A percentile compares a stretch with the other conserved stretches of the same genome.
These are phyloP conservation scores for Penicillium robsamsonii DNA, from an alignment of 495 filamentous ascomycete species.

Conservation along the genomic window DNA sequence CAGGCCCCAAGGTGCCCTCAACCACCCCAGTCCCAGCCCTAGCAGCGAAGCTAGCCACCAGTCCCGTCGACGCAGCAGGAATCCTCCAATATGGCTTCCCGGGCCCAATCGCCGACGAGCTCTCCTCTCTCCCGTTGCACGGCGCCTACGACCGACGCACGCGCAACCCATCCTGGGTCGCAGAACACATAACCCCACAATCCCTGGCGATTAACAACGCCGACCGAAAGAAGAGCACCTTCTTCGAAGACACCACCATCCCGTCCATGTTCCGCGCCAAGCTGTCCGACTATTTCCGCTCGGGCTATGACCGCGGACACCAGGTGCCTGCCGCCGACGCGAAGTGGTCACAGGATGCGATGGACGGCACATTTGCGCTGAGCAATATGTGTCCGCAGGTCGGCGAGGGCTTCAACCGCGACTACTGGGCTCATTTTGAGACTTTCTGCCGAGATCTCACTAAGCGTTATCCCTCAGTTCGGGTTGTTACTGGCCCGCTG, in stretches of 20 bases:
- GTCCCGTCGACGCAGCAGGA: constrained; percentile 79
- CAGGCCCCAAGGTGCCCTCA: constrained; percentile 22
- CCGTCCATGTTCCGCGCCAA: constrained; percentile 86
- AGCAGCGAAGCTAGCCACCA: constrained; percentile 34
- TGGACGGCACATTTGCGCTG: constrained; percentile 90
- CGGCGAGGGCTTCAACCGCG: constrained; percentile 94
- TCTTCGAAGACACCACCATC: constrained; percentile 76
- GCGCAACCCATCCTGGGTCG: constrained; percentile 92
- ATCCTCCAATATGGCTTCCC: constrained; percentile 97
- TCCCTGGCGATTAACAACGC: constrained; percentile 72
- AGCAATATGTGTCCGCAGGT: constrained; percentile 98
- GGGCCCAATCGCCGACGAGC: constrained; percentile 81
- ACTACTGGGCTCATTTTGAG: constrained; percentile 99
- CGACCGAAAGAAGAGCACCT: constrained; percentile 79
- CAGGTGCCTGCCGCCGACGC: constrained; percentile 95
- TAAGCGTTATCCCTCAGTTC: constrained; percentile 75
- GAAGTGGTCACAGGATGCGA: constrained; percentile 89
- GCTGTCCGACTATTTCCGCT: constrained; percentile 88
- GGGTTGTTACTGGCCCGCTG: constrained; percentile 89
- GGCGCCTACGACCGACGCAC: constrained; percentile 89
- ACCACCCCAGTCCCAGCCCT: constrained; percentile 40
- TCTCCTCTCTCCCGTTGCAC: constrained; percentile 67
- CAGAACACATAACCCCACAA: constrained; percentile 92
- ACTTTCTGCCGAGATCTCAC: constrained; percentile 90
- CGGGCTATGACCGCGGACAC: constrained; percentile 72